phyloP scores from a whole-genome alignment of 2,329 filamentous ascomycete species.

The Atkinsonella hypoxylon region DNA sequence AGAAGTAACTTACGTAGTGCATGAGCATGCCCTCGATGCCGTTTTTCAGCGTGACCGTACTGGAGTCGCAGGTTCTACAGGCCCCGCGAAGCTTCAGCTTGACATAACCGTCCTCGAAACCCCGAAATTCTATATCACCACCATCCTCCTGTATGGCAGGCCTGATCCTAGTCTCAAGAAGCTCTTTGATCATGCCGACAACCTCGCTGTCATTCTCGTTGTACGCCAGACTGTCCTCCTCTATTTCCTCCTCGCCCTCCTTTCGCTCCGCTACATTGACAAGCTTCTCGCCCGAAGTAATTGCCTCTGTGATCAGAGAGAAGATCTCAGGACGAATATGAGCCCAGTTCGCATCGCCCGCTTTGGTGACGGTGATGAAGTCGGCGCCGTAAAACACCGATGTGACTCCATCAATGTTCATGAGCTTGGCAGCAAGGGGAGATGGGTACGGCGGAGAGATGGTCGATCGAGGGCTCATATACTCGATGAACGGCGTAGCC shows the following conservation, averaged over 20 bases:
- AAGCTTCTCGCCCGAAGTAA: slow-evolving; percentile 71
- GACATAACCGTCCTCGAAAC: slow-evolving; percentile 76
- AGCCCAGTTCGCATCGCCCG: slow-evolving; percentile 78
- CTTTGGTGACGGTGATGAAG: slow-evolving; percentile 95
- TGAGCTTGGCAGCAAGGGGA: slow-evolving; percentile 76
- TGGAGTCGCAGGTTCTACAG: slow-evolving; percentile 91
- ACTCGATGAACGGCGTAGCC: slow-evolving; percentile 74
- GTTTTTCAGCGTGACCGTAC: slow-evolving; percentile 92
- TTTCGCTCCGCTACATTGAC: slow-evolving; percentile 60
- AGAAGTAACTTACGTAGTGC: slow-evolving; percentile 61
- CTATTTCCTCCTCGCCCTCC: slow-evolving; percentile 29
- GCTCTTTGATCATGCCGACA: slow-evolving; percentile 96
- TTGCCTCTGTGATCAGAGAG: slow-evolving; percentile 82
- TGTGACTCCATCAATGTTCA: slow-evolving; percentile 91
- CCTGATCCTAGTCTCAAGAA: slow-evolving; percentile 87
- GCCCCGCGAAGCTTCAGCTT: slow-evolving; percentile 78
- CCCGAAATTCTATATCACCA: slow-evolving; percentile 90
- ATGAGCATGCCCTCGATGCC: slow-evolving; percentile 98
- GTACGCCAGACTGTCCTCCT: slow-evolving; percentile 64
- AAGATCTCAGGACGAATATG: slow-evolving; percentile 95
- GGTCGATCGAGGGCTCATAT: slow-evolving; percentile 77
- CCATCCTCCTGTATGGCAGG: slow-evolving; percentile 96
- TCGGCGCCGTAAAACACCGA: slow-evolving; percentile 89
- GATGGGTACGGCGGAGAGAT: slow-evolving; percentile 83
- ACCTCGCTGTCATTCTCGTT: slow-evolving; percentile 89